Percentiles rank a stretch among this genome's conserved stretches.
Evolutionary conservation across 257 asterid species (phyloP).

Genomic region (Scutellaria galericulata): DNA sequence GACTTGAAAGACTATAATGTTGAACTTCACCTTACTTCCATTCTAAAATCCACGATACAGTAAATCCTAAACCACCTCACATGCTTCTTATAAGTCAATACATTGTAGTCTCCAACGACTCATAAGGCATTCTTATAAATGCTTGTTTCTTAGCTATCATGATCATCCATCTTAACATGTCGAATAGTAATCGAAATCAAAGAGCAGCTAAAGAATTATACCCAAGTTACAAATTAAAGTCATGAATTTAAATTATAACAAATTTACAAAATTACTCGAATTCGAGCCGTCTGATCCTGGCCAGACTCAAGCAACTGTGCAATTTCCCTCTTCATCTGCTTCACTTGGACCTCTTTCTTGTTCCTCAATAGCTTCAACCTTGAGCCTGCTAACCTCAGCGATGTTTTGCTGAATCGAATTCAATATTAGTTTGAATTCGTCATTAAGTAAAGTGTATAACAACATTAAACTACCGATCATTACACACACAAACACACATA

Average conservation of each 20-base stretch:
- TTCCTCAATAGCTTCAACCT: slow-evolving; percentile 83
- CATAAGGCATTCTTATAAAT: slow-evolving; percentile 5
- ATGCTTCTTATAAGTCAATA: slow-evolving; percentile 6
- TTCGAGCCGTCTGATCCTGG: slow-evolving; percentile 77
- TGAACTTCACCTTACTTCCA: background rate
- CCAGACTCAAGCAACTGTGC: slow-evolving; percentile 83
- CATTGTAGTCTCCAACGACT: background rate
- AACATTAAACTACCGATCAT: background rate
- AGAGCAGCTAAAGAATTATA: slow-evolving; percentile 20
- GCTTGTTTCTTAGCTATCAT: background rate
- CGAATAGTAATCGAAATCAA: background rate
- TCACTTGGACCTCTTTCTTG: slow-evolving; percentile 79
- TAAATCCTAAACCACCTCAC: background rate
- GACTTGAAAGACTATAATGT: background rate
- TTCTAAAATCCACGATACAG: slow-evolving; percentile 4
- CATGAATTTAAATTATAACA: slow-evolving; percentile 19
- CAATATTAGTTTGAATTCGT: background rate
- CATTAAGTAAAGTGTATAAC: background rate
- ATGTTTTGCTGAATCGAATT: slow-evolving; percentile 69
- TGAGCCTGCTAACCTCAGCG: slow-evolving; percentile 72
- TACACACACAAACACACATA: background rate
- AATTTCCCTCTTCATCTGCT: slow-evolving; percentile 80
- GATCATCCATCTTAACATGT: slow-evolving; percentile 2
- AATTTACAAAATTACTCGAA: slow-evolving; percentile 59
- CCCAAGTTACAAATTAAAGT: slow-evolving; percentile 6